Evolutionary conservation across 345 rosid species (phyloP), one percentile per base, ranked within the genome.

Genomic region (Eucalyptus microcorys): DNA sequence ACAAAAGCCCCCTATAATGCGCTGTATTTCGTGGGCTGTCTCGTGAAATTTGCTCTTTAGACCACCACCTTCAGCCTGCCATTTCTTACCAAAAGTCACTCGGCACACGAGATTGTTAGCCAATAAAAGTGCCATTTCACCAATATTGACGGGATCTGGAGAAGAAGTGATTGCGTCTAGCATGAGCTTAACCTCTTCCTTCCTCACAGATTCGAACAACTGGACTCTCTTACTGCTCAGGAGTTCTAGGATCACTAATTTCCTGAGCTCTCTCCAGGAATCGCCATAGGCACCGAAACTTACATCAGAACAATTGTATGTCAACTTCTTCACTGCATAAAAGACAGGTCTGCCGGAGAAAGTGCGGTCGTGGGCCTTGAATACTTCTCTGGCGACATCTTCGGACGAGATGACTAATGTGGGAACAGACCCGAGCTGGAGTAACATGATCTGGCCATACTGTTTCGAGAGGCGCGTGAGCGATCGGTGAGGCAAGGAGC

Each of bases 381-480:
- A 92, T 49, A 92, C 80, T 8, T 91, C 94, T 88, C 84, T 89
- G 13, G 89, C 93, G n/a, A 89, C 86, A 13, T 92, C 92, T 12
- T 92, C 90, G 0, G 94, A 93, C 11, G 96, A 93, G 81, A 94
- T 64, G 17, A 93, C 92, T 9, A 93, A 40, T 30, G 94, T 89
- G 13, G 93, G 94, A 5, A 93, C 45, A 1, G 93, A 93, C 4
- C 96, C 94, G 7, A 94, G 90, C 68, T 90, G 94, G 87, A 94
- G 85, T 90, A 90, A 87, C 94, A 93, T 93, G 85, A 93, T 76
- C 8, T 92, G 87, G 1, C 96, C 95, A 79, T 93, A 89, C 53
- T 91, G 40, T 7, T 89, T 66, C 3, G 96, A 91, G 7, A 93
- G 90, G 48, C 45, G 61, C 8, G 45, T 89, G 24, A 94, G 90